Evolutionary conservation across 164 flowering plant genomes (phyloP).

Genomic region (Cinnamomum micranthum): DNA sequence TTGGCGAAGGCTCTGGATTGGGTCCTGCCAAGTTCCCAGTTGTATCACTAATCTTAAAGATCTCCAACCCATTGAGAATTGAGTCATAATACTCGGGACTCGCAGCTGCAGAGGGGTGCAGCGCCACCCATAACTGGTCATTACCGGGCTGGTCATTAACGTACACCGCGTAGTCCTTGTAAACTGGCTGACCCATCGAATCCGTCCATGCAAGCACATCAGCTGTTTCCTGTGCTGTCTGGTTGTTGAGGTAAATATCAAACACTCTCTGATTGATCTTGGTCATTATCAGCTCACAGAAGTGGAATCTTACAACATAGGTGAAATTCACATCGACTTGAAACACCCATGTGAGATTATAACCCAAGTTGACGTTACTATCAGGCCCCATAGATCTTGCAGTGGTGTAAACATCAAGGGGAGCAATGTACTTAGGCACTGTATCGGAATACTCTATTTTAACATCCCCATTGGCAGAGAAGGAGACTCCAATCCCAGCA

Average conservation of each 20-base stretch:
- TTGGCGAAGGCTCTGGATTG: slow-evolving; percentile 47
- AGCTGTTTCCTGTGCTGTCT: slow-evolving; percentile 41
- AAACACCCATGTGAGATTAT: slow-evolving; percentile 74
- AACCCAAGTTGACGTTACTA: slow-evolving; percentile 35
- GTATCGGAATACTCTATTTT: slow-evolving; percentile 27
- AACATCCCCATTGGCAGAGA: slow-evolving; percentile 15
- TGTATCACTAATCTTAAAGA: slow-evolving; percentile 56
- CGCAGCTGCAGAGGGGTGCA: slow-evolving; percentile 34
- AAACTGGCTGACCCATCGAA: slow-evolving; percentile 31
- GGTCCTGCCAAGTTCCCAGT: slow-evolving; percentile 61
- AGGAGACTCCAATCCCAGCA: slow-evolving; percentile 44
- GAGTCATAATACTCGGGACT: slow-evolving; percentile 54
- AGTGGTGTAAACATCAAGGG: slow-evolving; percentile 50
- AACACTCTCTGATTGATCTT: slow-evolving; percentile 60
- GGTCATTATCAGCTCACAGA: slow-evolving; percentile 39
- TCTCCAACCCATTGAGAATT: slow-evolving; percentile 69
- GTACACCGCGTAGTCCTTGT: slow-evolving; percentile 50
- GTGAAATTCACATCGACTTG: slow-evolving; percentile 59
- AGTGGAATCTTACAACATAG: slow-evolving; percentile 66
- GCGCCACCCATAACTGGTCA: slow-evolving; percentile 37
- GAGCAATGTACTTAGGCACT: slow-evolving; percentile 40
- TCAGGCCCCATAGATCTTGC: slow-evolving; percentile 57
- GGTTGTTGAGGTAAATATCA: slow-evolving; percentile 58
- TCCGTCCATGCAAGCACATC: slow-evolving; percentile 59
- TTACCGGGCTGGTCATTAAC: slow-evolving; percentile 36